Conservation (phyloP, 1,284 basidiomycete genomes). For the Mycosarcoma maydis region DNA sequence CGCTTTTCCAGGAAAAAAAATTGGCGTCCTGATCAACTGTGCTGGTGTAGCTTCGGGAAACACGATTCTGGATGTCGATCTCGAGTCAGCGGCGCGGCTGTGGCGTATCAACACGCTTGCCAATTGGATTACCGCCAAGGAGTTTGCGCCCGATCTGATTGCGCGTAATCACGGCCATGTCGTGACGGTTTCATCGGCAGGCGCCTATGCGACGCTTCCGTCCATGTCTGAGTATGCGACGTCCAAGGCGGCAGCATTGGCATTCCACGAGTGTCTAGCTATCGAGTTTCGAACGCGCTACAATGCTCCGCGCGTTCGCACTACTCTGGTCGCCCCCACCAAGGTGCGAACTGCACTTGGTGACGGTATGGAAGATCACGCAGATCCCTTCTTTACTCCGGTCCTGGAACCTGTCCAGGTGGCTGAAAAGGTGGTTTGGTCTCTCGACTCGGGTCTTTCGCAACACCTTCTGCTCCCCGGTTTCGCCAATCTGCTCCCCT, state of each 20-base stretch:
- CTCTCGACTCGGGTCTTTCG: slow-evolving; percentile 59
- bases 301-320: slow-evolving; percentile 58
- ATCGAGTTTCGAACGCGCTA: slow-evolving; percentile 60
- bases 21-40: slow-evolving; percentile 61
- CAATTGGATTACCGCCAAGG: slow-evolving; percentile 59
- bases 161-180: slow-evolving; percentile 64
- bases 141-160: slow-evolving; percentile 64
- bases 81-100: slow-evolving; percentile 39
- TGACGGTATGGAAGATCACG: slow-evolving; percentile 61
- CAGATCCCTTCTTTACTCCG: slow-evolving; percentile 61
- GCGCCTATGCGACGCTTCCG: slow-evolving; percentile 57
- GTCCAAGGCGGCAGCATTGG: slow-evolving; percentile 61
- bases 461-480: slow-evolving; percentile 59
- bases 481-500: slow-evolving; percentile 54
- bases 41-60: slow-evolving; percentile 62
- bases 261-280: slow-evolving; percentile 62
- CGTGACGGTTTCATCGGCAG: slow-evolving; percentile 59
- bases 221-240: slow-evolving; percentile 62
- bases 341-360: slow-evolving; percentile 65
- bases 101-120: slow-evolving; percentile 63
- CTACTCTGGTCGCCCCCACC: slow-evolving; percentile 61
- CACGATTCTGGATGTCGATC: slow-evolving; percentile 55
- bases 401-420: slow-evolving; percentile 62
- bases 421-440: slow-evolving; percentile 48
- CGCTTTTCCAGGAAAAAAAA: slow-evolving; percentile 43